Base-by-base conservation (phyloP, 164 flowering plant species). In the Annona squamosa region DNA sequence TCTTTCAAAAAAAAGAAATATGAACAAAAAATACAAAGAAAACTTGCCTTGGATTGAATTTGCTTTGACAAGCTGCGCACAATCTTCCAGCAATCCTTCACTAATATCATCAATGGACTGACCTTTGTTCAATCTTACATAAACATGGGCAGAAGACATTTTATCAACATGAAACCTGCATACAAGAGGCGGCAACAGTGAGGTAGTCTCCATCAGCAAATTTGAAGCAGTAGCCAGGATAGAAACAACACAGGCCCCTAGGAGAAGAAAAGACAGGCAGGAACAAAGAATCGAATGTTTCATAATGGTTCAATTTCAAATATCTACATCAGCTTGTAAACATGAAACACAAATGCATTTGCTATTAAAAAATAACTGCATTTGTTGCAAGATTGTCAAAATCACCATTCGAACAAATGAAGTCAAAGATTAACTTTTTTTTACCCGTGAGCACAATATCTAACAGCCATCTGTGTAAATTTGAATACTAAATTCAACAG, bases 111-210 rank as follows among this genome's bases (percentile, higher is more conserved):
- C 99, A 76, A 95, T 85, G 4, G 90, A 83, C 85, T 95, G 98
- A 52, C 98, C 94, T 75, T 87, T 92, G 68, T 88, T 85, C 82
- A 92, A 78, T 81, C 99, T 90, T 43, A 95, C 70, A 82, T 95
- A 95, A 75, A 95, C 99, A 85, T 95, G 99, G 56, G 99, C 99
- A 18, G 99, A 95, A 9, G 99, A 95, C 97, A 95, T 95, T 77
- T 95, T 95, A 80, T 95, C 99, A 62, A 95, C 99, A 80, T 94
- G 99, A 77, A 94, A 94, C 99, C 99, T 92, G 81, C 83, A 83
- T 10, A 52, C 37, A 73, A 70, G 46, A 69, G 44, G 63, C 70
- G 67, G 43, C 42, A 52, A 52, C 9, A 52, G 1, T 1, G 13
- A 48, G 12, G 9, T 52, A 52, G 1, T 52, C 59, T 10, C 59